phyloP scores from a whole-genome alignment of 2,329 filamentous ascomycete genomes.

The Fusarium subglutinans region DNA sequence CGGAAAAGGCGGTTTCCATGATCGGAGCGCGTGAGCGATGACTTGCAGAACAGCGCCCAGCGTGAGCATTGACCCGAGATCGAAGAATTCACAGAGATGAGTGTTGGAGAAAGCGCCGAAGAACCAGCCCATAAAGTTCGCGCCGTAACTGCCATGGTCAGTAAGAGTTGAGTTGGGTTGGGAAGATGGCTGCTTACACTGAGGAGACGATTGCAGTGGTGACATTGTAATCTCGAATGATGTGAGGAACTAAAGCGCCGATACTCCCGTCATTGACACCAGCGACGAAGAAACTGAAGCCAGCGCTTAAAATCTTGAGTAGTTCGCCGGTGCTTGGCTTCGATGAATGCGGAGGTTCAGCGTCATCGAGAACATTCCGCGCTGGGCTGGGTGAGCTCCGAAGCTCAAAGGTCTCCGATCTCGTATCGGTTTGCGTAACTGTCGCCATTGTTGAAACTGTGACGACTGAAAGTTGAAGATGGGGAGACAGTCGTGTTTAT shows the following conservation, averaged over 20 bases:
- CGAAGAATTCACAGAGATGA: conserved; percentile 60
- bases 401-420: conserved; percentile 1
- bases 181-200: conserved; percentile 50
- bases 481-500: background rate
- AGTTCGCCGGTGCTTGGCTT: background rate
- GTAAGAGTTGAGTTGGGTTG: rapidly evolving
- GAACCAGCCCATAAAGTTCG: conserved; percentile 69
- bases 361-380: background rate
- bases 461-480: background rate
- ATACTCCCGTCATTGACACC: conserved; percentile 72
- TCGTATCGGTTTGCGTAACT: conserved; percentile 4
- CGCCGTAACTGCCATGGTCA: conserved; percentile 54
- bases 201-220: conserved; percentile 61
- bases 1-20: conserved; percentile 65
- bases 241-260: conserved; percentile 70
- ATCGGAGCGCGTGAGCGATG: conserved; percentile 61
- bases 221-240: conserved; percentile 65
- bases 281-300: conserved; percentile 72
- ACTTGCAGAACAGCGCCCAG: conserved; percentile 66
- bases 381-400: rapidly evolving
- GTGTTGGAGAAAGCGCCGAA: conserved; percentile 66
- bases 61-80: conserved; percentile 64
- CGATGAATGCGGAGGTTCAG: background rate
- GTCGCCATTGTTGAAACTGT: background rate
- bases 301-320: conserved; percentile 63